Evolutionary conservation across 768 basidiomycete genomes (phyloP), one percentile per base, ranked within the genome.

Genomic region (Leucogyrophana mollusca): DNA sequence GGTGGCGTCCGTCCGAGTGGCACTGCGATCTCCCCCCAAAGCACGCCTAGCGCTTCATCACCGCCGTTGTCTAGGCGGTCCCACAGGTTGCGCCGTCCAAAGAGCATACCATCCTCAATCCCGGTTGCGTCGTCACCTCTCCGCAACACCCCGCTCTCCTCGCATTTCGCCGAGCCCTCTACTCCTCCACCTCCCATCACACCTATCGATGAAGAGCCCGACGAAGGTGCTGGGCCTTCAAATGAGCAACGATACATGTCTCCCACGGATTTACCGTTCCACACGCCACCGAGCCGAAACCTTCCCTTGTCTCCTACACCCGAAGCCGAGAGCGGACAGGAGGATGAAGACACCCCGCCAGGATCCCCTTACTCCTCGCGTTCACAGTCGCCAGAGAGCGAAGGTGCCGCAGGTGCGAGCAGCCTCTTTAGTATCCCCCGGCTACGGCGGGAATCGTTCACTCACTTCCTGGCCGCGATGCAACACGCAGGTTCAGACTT

Each of bases 391-490:
- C 78, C 82, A 60, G 73, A 61, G 50, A 68, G 59, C 56, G 66
- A 76, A 66, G 63, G 60, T 70, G 66, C 70, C 61, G 76, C 80
- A 87, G 87, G 87, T 89, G 84, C 85, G 86, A 78, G 79, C 70
- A 86, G 77, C 80, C 83, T 80, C 64, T 89, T 88, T 78, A 79
- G 78, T 73, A 76, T 74, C 70, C 79, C 80, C 79, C 82, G 83
- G 64, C 78, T 78, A 69, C 79, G 77, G 50, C 77, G 68, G 63
- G 76, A 70, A 61, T 80, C 80, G 61, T 74, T 83, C 77, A 82
- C 83, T 80, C 80, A 82, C 71, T 73, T 80, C 72, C 62, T 65
- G 63, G 78, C 77, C 60, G 68, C 64, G 52, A 64, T 77, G 64
- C 73, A 81, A 76, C 74, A 72, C 68, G 69, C 80, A 80, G 82